Evolutionary conservation across 2,329 filamentous ascomycete genomes (phyloP), one percentile per base, ranked within the genome.

Genomic region (Trichophyton schoenleinii): DNA sequence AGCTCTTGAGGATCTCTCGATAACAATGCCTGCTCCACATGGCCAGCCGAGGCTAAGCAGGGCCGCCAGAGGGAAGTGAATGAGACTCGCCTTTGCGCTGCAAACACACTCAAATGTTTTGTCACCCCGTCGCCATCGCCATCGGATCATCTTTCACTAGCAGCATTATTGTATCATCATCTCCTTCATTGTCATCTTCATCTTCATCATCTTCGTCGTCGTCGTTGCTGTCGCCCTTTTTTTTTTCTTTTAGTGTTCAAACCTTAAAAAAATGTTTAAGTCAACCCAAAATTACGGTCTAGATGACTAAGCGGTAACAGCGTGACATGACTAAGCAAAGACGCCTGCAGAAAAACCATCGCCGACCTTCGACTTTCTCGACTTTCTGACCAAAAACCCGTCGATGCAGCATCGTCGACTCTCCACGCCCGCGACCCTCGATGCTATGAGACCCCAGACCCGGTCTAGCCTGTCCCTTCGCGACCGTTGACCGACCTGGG

Each of bases 21-120:
- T 31, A 31, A 31, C 41, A 18, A 44, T 28, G 18, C 18, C 7
- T 53, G 11, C 49, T 53, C 49, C 49, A 53, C 49, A 53, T 34
- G 22, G 49, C 13, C 25, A 53, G 49, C 49, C 49, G 49, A 53
- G 49, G 49, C 49, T 53, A 53, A 53, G 49, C 49, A 53, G 48
- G 9, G 15, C 46, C 18, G 8, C 8, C 34, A 36, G 34, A 38
- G 9, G 34, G 11, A 9, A 7, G 9, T 2, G 6, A 22, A 48
- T 2, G 8, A 48, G 7, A 22, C 46, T 49, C 9, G 13, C 46
- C n/a, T 44, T 15, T 18, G 15, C n/a, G 15, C 41, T n/a, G 41
- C 41, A 44, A 15, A 15, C 13, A 44, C 41, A 1, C 3, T 42
- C 13, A 4, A 44, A 18, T 8, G 41, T n/a, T 7, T 22, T 22